Evolutionary conservation across 2,329 filamentous ascomycete species (phyloP).

Genomic region (Calonectria pteridis): DNA sequence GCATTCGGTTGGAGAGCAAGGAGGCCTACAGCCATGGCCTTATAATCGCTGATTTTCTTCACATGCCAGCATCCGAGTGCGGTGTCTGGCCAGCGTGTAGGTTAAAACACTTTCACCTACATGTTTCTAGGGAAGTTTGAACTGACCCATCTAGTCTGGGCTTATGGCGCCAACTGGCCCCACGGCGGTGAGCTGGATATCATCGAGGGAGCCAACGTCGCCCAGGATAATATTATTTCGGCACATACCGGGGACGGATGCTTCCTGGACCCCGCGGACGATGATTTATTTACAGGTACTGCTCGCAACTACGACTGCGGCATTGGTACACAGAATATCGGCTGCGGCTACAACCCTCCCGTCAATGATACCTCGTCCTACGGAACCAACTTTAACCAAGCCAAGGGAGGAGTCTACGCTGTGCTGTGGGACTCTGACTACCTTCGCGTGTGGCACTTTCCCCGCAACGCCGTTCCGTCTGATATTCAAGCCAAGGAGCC

Average conservation of each 20-base stretch:
- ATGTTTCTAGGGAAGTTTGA: neutral
- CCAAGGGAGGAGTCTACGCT: constrained; percentile 76
- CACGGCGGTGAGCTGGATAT: constrained; percentile 75
- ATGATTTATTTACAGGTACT: constrained; percentile 42
- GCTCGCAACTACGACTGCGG: constrained; percentile 52
- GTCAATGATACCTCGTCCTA: constrained; percentile 61
- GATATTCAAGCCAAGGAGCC: constrained; percentile 73
- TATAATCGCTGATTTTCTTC: constrained; percentile 77
- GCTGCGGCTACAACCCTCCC: constrained; percentile 59
- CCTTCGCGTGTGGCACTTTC: constrained; percentile 84
- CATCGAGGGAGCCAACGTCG: constrained; percentile 76
- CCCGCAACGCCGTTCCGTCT: constrained; percentile 71
- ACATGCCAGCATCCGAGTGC: constrained; percentile 79
- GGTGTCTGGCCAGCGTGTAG: constrained; percentile 80
- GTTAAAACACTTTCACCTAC: constrained; percentile 29
- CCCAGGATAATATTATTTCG: constrained; percentile 70
- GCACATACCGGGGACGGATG: constrained; percentile 66
- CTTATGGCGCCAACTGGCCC: constrained; percentile 71
- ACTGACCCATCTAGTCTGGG: constrained; percentile 58
- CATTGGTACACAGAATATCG: constrained; percentile 53
- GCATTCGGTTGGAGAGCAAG: constrained; percentile 76
- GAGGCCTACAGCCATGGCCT: constrained; percentile 74
- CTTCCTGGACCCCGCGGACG: constrained; percentile 36
- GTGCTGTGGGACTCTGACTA: constrained; percentile 76
- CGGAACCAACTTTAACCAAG: constrained; percentile 75